phyloP scores from a whole-genome alignment of 768 basidiomycete genomes.

The Kwoniella heveanensis region DNA sequence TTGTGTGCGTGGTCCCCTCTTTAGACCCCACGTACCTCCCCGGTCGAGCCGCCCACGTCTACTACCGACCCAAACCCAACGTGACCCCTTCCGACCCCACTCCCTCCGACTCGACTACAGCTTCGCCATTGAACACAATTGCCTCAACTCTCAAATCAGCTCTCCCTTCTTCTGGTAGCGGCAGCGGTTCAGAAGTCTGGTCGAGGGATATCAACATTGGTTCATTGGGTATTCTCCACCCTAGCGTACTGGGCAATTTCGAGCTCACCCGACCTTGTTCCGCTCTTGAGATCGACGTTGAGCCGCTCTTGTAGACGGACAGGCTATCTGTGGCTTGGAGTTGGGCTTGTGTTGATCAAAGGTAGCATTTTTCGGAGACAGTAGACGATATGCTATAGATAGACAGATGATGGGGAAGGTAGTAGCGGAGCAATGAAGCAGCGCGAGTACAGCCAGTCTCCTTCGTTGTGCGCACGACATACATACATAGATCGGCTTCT shows the following conservation, averaged over 20 bases:
- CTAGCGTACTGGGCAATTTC: conserved; percentile 85
- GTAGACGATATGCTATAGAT: too few species aligned
- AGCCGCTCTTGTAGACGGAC: conserved; percentile 74
- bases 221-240: conserved; percentile 89
- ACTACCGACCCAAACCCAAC: conserved; percentile 65
- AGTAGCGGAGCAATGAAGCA: too few species aligned
- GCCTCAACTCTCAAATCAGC: conserved; percentile 61
- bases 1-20: too few species aligned
- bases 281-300: conserved; percentile 87
- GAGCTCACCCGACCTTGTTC: conserved; percentile 95
- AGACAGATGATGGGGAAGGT: too few species aligned
- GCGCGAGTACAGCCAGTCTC: too few species aligned
- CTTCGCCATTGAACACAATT: conserved; percentile 52
- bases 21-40: conserved; percentile 92
- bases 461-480: too few species aligned
- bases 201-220: conserved; percentile 74
- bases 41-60: conserved; percentile 88
- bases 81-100: conserved; percentile 28
- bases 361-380: too few species aligned
- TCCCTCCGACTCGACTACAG: conserved; percentile 29
- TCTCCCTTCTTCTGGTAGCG: conserved; percentile 48
- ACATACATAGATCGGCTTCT: too few species aligned
- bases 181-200: conserved; percentile 30
- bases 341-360: too few species aligned
- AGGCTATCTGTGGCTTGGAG: not conserved